A percentile compares a stretch with the other conserved stretches of the same genome.
These are phyloP conservation scores for Coemansia sp. DNA, from an alignment of 192 early-diverging fungal genomes.

Conservation along the genomic window DNA sequence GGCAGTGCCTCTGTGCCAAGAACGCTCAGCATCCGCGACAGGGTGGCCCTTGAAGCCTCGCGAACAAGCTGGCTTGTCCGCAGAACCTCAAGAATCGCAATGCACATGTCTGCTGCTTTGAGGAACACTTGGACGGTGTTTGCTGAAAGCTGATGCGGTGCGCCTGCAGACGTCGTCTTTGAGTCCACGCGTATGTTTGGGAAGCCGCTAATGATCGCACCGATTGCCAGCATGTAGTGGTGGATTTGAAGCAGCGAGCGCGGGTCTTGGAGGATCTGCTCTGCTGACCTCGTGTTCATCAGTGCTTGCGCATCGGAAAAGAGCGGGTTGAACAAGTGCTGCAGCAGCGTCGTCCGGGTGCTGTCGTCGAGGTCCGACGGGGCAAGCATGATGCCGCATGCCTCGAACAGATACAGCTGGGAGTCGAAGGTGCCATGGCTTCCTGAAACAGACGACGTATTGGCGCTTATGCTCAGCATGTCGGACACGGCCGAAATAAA, in stretches of 20 bases:
- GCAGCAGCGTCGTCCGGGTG: slow-evolving; percentile 66
- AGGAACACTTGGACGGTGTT: slow-evolving; percentile 65
- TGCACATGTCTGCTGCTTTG: slow-evolving; percentile 75
- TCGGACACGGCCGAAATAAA: slow-evolving; percentile 56
- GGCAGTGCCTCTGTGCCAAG: slow-evolving; percentile 81
- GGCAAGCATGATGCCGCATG: slow-evolving; percentile 91
- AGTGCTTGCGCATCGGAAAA: slow-evolving; percentile 73
- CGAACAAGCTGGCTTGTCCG: slow-evolving; percentile 65
- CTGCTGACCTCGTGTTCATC: slow-evolving; percentile 56
- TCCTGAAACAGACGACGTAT: slow-evolving; percentile 26
- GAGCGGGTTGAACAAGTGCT: slow-evolving; percentile 77
- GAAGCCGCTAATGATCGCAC: slow-evolving; percentile 80
- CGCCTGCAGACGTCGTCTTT: slow-evolving; percentile 28
- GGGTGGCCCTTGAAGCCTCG: slow-evolving; percentile 70
- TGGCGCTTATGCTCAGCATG: slow-evolving; percentile 71
- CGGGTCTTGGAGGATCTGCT: slow-evolving; percentile 63
- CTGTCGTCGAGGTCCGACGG: slow-evolving; percentile 62
- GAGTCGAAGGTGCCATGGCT: slow-evolving; percentile 67
- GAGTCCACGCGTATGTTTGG: slow-evolving; percentile 54
- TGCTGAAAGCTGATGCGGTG: slow-evolving; percentile 43
- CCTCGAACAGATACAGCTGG: slow-evolving; percentile 89
- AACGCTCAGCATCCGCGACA: slow-evolving; percentile 84
- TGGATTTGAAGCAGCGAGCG: slow-evolving; percentile 73
- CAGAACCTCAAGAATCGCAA: slow-evolving; percentile 67
- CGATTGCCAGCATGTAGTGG: slow-evolving; percentile 82